Conservation (phyloP, 2,329 filamentous ascomycete genomes). For the Exophiala lecanii-corni region DNA sequence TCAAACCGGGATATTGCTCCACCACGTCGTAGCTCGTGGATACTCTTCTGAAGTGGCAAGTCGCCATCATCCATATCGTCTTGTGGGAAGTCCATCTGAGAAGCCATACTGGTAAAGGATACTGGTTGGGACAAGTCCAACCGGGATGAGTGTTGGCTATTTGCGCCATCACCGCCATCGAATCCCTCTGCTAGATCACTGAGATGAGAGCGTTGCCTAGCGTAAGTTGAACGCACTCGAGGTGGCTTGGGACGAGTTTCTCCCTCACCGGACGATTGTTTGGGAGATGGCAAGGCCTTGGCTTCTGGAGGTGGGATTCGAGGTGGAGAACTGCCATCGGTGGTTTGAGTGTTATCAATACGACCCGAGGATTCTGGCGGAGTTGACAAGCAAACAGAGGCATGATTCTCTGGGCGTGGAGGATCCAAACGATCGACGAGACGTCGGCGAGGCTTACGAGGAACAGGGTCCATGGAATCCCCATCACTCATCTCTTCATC, state of each 20-base stretch:
- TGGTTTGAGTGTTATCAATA: not conserved
- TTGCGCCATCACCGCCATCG: conserved; percentile 10
- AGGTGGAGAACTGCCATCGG: not conserved
- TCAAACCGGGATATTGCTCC: conserved; percentile 55
- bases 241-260: conserved; percentile 3
- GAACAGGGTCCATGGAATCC: not conserved
- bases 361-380: not conserved
- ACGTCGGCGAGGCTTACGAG: conserved; percentile 10
- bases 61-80: conserved; percentile 43
- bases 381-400: not conserved
- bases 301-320: not conserved
- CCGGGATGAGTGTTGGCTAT: conserved; percentile 21
- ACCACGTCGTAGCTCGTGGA: conserved; percentile 58
- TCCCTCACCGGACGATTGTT: not conserved
- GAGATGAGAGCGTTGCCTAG: conserved; percentile 56
- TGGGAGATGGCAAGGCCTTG: conserved; percentile 3
- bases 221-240: conserved; percentile 47
- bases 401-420: conserved; percentile 9
- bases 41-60: conserved; percentile 47
- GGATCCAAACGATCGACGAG: conserved; percentile 24
- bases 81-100: conserved; percentile 19
- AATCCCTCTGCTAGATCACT: conserved; percentile 44
- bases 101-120: conserved; percentile 11
- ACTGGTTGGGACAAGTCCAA: conserved; percentile 9
- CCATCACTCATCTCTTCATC: conserved; percentile 16